Base-by-base conservation (phyloP, 192 early-diverging fungal genomes). In the Paraglomus brasilianum region DNA sequence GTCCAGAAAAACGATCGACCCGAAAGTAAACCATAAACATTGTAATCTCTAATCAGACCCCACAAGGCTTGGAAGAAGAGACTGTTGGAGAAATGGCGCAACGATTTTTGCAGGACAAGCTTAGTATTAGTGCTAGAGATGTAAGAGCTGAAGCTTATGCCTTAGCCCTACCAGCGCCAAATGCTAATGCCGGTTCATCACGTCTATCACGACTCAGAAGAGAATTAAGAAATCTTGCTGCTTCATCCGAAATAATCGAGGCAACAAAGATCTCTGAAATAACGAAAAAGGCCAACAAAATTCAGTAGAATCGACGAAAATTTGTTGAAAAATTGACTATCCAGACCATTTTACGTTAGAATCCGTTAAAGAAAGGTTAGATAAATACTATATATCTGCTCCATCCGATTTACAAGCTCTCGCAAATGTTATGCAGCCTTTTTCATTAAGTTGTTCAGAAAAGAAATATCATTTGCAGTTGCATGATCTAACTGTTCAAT, bases 361-460 rank as follows among this genome's bases (percentile, higher is more conserved):
- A 48, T 64, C 46, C 5, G 62, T 64, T 30, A 64, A 64, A 17
- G 59, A 62, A 14, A 64, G 45, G 49, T 48, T 64, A 17, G 45
- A 64, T 64, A 36, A 8, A 7, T 64, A 64, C 49, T 19, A 47
- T 64, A 5, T 64, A 64, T 22, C 13, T 5, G 49, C 43, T 22
- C 8, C 46, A 47, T 36, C 46, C 38, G 30, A 48, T 55, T 64
- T 13, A 24, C 61, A 64, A 30, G 64, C 36, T 50, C 48, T 66
- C 47, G 21, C 64, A 7, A 14, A 64, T 64, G 19, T 64, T 24
- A 64, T 64, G 44, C n/a, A n/a, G n/a, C n/a, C n/a, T n/a, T n/a
- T n/a, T n/a, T n/a, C n/a, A n/a, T n/a, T n/a, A n/a, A n/a, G n/a
- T n/a, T n/a, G n/a, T n/a, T n/a, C n/a, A n/a, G n/a, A n/a, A n/a